Evolutionary conservation across 225 moss, liverwort and hornwort genomes (phyloP).

Genomic region (Bryum argenteum): DNA sequence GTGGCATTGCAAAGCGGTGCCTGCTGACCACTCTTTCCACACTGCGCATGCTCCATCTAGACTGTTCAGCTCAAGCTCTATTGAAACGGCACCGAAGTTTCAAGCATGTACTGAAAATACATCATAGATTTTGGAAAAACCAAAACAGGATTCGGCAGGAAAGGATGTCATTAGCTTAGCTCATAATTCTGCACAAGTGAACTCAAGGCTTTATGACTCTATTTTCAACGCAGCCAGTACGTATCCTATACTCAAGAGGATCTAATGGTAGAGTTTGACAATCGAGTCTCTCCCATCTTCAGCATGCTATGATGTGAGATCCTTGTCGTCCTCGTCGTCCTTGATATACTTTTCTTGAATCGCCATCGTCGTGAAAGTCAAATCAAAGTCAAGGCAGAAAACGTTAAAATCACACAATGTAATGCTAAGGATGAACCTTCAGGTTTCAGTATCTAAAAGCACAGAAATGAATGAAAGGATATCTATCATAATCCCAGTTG

Average conservation of each 20-base stretch:
- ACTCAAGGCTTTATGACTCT: background rate
- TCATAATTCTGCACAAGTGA: no score
- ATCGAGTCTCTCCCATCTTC: conserved; percentile 20
- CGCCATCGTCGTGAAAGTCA: conserved; percentile 71
- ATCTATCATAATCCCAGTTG: conserved; percentile 99
- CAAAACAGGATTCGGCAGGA: conserved; percentile 4
- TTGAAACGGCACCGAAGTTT: conserved; percentile 12
- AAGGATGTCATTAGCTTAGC: background rate
- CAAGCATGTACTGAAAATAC: background rate
- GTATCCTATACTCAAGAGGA: conserved; percentile 6
- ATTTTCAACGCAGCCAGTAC: conserved; percentile 12
- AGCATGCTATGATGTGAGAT: conserved; percentile 1
- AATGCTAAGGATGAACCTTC: background rate
- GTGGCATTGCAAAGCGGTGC: conserved; percentile 31
- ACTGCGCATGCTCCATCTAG: conserved; percentile 12
- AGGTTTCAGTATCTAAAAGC: background rate
- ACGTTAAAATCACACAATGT: conserved; percentile 5
- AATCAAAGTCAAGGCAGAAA: conserved; percentile 45
- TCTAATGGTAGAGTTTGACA: conserved; percentile 14
- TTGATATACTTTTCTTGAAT: conserved; percentile 92
- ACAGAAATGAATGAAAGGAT: conserved; percentile 54
- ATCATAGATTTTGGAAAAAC: background rate
- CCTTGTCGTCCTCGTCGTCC: conserved; percentile 45
- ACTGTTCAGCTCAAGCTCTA: conserved; percentile 24
- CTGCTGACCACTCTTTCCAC: conserved; percentile 29